phyloP scores from a whole-genome alignment of 2,329 filamentous ascomycete species.

The Ophiostoma montium region DNA sequence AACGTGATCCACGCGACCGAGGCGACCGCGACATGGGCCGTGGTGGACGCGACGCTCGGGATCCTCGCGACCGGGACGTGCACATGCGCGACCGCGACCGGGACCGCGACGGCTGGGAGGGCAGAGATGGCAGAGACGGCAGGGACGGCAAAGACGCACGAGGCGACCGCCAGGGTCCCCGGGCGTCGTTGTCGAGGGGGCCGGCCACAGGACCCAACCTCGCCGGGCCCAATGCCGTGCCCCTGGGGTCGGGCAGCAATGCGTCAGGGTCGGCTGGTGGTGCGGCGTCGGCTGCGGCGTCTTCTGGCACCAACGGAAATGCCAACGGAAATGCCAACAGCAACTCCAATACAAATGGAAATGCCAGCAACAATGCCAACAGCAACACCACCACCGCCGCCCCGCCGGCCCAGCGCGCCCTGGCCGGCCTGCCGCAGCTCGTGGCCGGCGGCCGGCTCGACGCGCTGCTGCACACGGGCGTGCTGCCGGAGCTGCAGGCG shows the following conservation, averaged over 20 bases:
- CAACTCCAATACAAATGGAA: neutral
- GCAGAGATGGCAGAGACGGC: neutral
- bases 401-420: neutral
- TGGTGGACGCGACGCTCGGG: neutral
- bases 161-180: neutral
- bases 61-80: neutral
- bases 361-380: neutral
- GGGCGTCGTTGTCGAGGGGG: neutral
- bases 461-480: slow-evolving; percentile 30
- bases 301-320: neutral
- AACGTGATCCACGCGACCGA: neutral
- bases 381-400: neutral
- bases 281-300: no score
- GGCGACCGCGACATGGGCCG: neutral
- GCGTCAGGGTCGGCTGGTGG: slow-evolving; percentile 26
- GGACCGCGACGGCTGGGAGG: neutral
- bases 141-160: neutral
- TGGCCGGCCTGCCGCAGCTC: slow-evolving; percentile 36
- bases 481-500: slow-evolving; percentile 39
- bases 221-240: neutral
- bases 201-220: neutral
- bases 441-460: slow-evolving; percentile 40
- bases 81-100: neutral
- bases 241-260: neutral
- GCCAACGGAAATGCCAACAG: slow-evolving; percentile 18